phyloP scores from a whole-genome alignment of 2,329 filamentous ascomycete species.

The Talaromyces sp. region DNA sequence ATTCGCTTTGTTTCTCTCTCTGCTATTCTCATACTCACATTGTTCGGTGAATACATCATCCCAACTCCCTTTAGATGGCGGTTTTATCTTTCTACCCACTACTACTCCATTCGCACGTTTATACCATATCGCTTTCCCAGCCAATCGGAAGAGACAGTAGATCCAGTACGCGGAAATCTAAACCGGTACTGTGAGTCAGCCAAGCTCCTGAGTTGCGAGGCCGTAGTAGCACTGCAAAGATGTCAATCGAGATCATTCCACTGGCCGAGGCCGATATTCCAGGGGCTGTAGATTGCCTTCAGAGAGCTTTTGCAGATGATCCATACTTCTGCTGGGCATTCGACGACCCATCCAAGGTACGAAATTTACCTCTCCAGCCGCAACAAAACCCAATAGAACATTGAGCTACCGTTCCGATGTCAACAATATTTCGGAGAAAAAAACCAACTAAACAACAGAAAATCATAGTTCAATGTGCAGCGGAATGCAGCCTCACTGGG shows the following conservation, averaged over 20 bases:
- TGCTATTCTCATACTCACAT: slow-evolving; percentile 5
- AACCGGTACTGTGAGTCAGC: slow-evolving; percentile 20
- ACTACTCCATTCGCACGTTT: slow-evolving; percentile 35
- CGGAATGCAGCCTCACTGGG: slow-evolving; percentile 66
- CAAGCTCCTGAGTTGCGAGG: slow-evolving; percentile 9
- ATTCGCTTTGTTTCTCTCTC: background rate
- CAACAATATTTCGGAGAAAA: background rate
- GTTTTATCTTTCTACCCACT: slow-evolving; percentile 34
- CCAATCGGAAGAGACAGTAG: slow-evolving; percentile 35
- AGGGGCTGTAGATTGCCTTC: slow-evolving; percentile 65
- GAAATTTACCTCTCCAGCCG: slow-evolving; percentile 19
- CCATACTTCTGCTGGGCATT: slow-evolving; percentile 70
- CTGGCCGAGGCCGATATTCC: slow-evolving; percentile 64
- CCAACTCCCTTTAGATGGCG: slow-evolving; percentile 35
- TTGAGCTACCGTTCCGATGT: background rate
- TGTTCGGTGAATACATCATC: slow-evolving; percentile 20
- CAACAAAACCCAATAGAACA: background rate
- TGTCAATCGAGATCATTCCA: slow-evolving; percentile 59
- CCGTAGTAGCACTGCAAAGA: slow-evolving; percentile 23
- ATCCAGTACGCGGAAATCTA: slow-evolving; percentile 23
- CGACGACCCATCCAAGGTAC: slow-evolving; percentile 58
- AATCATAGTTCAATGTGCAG: slow-evolving; percentile 57
- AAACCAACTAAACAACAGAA: slow-evolving; percentile 10
- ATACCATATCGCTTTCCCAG: slow-evolving; percentile 38
- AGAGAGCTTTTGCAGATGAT: slow-evolving; percentile 67